Conservation (phyloP, 1,284 basidiomycete genomes). For the Naganishia cerealis region DNA sequence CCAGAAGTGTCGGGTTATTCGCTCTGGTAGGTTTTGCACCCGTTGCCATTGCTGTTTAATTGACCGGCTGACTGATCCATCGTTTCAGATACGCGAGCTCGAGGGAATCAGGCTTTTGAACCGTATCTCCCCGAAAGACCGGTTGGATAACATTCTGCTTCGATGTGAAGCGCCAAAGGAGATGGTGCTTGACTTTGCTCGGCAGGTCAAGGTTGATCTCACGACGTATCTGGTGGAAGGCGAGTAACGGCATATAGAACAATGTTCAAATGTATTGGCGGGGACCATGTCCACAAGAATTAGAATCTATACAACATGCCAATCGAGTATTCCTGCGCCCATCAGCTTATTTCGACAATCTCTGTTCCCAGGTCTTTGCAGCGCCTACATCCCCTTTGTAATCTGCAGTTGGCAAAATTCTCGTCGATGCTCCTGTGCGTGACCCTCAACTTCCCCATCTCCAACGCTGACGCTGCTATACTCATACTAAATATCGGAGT, state of each 20-base stretch:
- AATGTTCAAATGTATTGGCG: not conserved
- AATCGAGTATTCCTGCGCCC: not conserved
- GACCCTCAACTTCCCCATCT: not conserved
- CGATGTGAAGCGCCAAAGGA: conserved; percentile 74
- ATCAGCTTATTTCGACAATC: not conserved
- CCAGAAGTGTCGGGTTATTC: conserved; percentile 44
- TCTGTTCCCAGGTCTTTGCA: not conserved
- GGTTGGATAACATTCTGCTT: conserved; percentile 67
- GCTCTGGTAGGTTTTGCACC: conserved; percentile 42
- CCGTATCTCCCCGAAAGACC: conserved; percentile 61
- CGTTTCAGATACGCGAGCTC: conserved; percentile 67
- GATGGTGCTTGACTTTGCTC: conserved; percentile 46
- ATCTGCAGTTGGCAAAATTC: conserved; percentile 15
- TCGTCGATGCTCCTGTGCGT: not conserved
- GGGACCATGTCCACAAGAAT: too few relatives aligned
- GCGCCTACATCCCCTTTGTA: conserved; percentile 3
- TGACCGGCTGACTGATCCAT: not conserved
- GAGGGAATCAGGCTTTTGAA: conserved; percentile 67
- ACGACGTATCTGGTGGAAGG: conserved; percentile 31
- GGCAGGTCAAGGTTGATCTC: conserved; percentile 31
- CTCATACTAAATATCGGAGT: conserved; percentile 1
- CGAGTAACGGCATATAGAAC: conserved; percentile 4
- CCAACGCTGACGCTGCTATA: not conserved
- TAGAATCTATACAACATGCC: not conserved
- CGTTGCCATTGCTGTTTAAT: not conserved